Percentiles rank a stretch among this genome's conserved stretches.
Conservation (phyloP, 768 basidiomycete species). For the Phylloporus sp. region DNA sequence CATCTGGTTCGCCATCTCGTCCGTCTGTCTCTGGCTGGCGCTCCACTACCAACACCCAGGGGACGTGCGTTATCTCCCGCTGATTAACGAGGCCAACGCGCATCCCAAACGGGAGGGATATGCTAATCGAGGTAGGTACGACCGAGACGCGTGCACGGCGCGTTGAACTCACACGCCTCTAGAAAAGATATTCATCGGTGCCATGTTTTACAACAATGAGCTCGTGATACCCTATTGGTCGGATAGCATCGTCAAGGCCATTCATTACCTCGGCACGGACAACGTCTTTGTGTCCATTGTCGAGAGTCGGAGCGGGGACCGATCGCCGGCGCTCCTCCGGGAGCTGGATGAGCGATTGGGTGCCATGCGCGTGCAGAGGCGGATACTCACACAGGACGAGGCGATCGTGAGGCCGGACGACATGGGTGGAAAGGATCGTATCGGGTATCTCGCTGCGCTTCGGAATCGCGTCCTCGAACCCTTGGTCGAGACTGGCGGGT, state of each 20-base stretch:
- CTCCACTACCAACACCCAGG: background rate
- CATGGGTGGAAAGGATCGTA: background rate
- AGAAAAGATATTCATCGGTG: conserved; percentile 22
- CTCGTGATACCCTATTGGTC: conserved; percentile 38
- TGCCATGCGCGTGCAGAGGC: conserved; percentile 9
- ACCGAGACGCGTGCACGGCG: no score
- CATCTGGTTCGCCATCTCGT: conserved; percentile 7
- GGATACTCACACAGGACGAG: conserved; percentile 11
- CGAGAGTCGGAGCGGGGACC: conserved; percentile 32
- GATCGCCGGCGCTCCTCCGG: conserved; percentile 8
- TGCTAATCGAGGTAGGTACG: conserved; percentile 8
- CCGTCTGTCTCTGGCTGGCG: conserved; percentile 1
- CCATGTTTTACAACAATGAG: conserved; percentile 39
- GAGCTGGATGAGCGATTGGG: conserved; percentile 7
- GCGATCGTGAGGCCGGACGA: conserved; percentile 7
- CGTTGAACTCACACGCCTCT: background rate
- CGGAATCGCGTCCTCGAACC: conserved; percentile 42
- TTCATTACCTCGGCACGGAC: conserved; percentile 37
- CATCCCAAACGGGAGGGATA: conserved; percentile 14
- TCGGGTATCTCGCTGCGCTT: conserved; percentile 17
- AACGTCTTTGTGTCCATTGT: conserved; percentile 41
- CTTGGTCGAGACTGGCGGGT: conserved; percentile 32
- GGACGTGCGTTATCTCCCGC: conserved; percentile 13
- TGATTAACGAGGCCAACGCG: conserved; percentile 12
- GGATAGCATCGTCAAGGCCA: conserved; percentile 29